Evolutionary conservation across 495 filamentous ascomycete genomes (phyloP), one percentile per base, ranked within the genome.

Genomic region (Astrocystis sublimbata): DNA sequence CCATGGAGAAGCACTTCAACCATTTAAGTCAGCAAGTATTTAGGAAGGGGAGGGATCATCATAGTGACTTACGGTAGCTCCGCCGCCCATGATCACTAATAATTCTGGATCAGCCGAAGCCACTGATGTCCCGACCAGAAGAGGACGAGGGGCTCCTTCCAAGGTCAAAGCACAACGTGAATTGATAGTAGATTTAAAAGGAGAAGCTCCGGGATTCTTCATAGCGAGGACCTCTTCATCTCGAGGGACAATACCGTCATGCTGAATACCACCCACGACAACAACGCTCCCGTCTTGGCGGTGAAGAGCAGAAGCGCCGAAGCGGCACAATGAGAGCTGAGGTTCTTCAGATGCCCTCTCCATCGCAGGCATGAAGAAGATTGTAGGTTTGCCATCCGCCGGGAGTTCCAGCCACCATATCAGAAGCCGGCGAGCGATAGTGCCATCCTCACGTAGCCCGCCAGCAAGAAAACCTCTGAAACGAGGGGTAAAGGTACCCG

Each of bases 21-120:
- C 5, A 6, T 10, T 31, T 12, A 2, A 35, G 42, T 56, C 15
- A 55, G 51, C n/a, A 13, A 21, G 3, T 23, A 17, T 19, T 2
- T 61, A 13, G 45, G 2, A 28, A 1, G 30, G 3, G 21, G 17
- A 24, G 13, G 17, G 5, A 21, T 12, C 4, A 17, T 9, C 24
- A 13, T 6, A 3, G 3, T 36, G 38, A 56, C 60, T 46, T 49
- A 92, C 96, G 0, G 92, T 89, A 26, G 90, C 91, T 19, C 93
- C 92, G 15, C 93, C 92, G 8, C 91, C 92, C 36, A 89, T 72
- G 2, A 96, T n/a, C n/a, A n/a, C 72, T 17, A 88, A 64, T 4
- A 92, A 64, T 26, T 80, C 69, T 15, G 74, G 52, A 7, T 69
- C 31, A 6, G 60, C 47, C 4, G 63, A 21, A 3, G 82, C 75